Evolutionary conservation across 1,284 basidiomycete genomes (phyloP).

Genomic region (Sphagnurus paluster): DNA sequence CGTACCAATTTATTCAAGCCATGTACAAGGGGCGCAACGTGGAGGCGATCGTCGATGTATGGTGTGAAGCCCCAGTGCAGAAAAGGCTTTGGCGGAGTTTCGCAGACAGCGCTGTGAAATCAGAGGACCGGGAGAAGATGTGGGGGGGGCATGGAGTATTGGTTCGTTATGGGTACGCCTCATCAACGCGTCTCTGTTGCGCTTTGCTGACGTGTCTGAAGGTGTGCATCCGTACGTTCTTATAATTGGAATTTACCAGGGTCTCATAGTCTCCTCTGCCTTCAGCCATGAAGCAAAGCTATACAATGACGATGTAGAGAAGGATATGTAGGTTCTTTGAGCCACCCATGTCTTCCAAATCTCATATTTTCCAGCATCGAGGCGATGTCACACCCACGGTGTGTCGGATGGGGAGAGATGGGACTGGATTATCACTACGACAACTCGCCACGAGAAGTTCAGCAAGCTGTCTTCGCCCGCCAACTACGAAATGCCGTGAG

Average conservation of each 20-base stretch:
- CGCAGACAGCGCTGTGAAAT: conserved; percentile 66
- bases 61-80: conserved; percentile 75
- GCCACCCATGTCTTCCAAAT: not conserved
- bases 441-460: conserved; percentile 66
- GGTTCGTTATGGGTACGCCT: conserved; percentile 77
- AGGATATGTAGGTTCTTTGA: conserved; percentile 53
- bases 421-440: conserved; percentile 85
- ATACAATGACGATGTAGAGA: conserved; percentile 70
- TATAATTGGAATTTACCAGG: not conserved
- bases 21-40: conserved; percentile 59
- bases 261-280: not conserved
- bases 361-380: conserved; percentile 46
- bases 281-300: conserved; percentile 67
- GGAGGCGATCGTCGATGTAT: conserved; percentile 75
- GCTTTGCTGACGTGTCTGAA: conserved; percentile 23
- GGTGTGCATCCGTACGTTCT: conserved; percentile 71
- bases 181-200: conserved; percentile 15
- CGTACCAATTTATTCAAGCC: conserved; percentile 66
- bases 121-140: conserved; percentile 43
- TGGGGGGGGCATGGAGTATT: conserved; percentile 72
- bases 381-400: conserved; percentile 76
- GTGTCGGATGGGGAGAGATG: conserved; percentile 84
- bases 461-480: conserved; percentile 62
- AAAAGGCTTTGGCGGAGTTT: conserved; percentile 64
- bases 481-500: conserved; percentile 69